A percentile compares a stretch with the other conserved stretches of the same genome.
Evolutionary conservation across 2,329 filamentous ascomycete species (phyloP).

Genomic region (Didymella glomerata): DNA sequence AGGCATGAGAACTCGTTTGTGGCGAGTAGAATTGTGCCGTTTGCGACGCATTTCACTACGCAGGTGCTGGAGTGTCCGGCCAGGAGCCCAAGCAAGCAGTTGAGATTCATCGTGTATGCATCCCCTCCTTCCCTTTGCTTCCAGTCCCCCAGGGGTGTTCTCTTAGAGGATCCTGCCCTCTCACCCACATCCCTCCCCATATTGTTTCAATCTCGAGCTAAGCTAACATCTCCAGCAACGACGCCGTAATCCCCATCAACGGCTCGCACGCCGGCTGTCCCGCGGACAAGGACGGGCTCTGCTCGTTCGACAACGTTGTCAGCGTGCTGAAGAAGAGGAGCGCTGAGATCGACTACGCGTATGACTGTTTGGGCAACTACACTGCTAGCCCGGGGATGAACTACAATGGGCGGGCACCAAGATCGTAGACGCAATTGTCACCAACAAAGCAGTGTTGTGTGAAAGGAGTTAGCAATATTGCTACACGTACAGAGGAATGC

Average conservation of each 20-base stretch:
- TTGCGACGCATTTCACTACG: slow-evolving; percentile 44
- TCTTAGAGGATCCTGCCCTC: too few relatives aligned
- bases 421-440: slow-evolving; percentile 5
- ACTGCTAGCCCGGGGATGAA: slow-evolving; percentile 33
- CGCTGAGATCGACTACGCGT: slow-evolving; percentile 39
- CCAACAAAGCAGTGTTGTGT: not conserved
- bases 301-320: slow-evolving; percentile 42
- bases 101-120: slow-evolving; percentile 44
- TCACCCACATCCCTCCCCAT: too few relatives aligned
- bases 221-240: slow-evolving; percentile 29
- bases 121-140: slow-evolving; percentile 1
- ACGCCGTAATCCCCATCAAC: slow-evolving; percentile 40
- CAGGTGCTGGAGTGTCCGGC: slow-evolving; percentile 40
- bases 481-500: not conserved
- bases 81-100: slow-evolving; percentile 36
- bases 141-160: too few relatives aligned
- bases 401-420: slow-evolving; percentile 43
- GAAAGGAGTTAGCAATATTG: too few relatives aligned
- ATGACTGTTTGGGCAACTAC: slow-evolving; percentile 45
- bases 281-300: slow-evolving; percentile 34
- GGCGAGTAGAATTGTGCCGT: slow-evolving; percentile 41
- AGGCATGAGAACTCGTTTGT: slow-evolving; percentile 36
- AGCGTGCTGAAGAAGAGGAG: slow-evolving; percentile 39
- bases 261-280: slow-evolving; percentile 37
- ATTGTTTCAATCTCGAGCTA: not conserved